Conservation (phyloP, 176 grass and related monocot species). For the Oryza glumipatula region DNA sequence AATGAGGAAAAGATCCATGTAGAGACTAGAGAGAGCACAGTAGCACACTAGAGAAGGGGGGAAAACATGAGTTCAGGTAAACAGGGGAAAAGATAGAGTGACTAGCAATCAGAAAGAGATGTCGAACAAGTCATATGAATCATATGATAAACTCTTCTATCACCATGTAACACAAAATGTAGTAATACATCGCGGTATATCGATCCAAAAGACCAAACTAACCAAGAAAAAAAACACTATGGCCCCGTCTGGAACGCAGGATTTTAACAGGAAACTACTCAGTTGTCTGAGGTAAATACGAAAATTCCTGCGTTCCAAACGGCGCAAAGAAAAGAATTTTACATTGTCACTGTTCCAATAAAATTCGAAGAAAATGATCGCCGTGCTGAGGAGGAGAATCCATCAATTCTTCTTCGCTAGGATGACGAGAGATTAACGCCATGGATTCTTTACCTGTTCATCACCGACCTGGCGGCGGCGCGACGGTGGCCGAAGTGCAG, state of each 20-base stretch:
- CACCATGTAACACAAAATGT: not conserved
- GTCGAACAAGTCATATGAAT: not conserved
- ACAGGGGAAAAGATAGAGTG: too few species aligned
- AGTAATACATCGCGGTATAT: not conserved
- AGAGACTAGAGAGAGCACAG: not conserved
- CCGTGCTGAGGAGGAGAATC: constrained; percentile 2
- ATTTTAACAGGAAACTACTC: not conserved
- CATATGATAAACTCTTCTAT: constrained; percentile 23
- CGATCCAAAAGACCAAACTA: constrained; percentile 13
- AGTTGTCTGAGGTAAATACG: not conserved
- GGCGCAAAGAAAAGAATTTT: constrained; percentile 1
- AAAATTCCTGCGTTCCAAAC: not conserved
- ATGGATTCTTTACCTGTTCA: constrained; percentile 26
- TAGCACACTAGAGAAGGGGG: not conserved
- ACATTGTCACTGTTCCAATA: constrained; percentile 14
- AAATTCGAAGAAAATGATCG: not conserved
- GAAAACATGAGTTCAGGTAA: not conserved
- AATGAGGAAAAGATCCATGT: not conserved
- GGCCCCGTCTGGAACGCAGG: not conserved
- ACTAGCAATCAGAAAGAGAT: not conserved
- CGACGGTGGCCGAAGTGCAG: constrained; percentile 51
- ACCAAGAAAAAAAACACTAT: not conserved
- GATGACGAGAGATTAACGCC: not conserved
- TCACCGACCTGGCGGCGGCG: constrained; percentile 35
- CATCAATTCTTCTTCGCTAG: not conserved